Evolutionary conservation across 805 yeast species (phyloP), one percentile per base, ranked within the genome.

Genomic region (Wickerhamomyces queroliae): DNA sequence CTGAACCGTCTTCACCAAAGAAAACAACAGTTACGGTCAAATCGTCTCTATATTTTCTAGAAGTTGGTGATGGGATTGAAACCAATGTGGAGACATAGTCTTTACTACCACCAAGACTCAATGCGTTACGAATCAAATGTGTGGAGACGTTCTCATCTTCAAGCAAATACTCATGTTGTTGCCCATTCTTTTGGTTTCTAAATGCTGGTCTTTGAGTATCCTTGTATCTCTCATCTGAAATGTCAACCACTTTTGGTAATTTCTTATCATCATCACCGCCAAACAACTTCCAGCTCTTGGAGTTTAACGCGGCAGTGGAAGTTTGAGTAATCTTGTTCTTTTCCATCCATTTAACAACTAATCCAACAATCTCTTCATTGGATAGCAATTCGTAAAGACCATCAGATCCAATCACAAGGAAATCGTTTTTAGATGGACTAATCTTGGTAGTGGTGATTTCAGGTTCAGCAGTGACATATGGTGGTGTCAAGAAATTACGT

Each of bases 401-500:
- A 63, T 93, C 99, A 17, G 95, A 80, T 0, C 91, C 99, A 75
- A 93, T 69, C 24, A 93, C 95, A 58, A 93, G 64, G 53, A 93
- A 93, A 56, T 88, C 93, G 48, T 85, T 80, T 47, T 81, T 77
- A 17, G 72, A 67, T 1, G 89, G 83, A 37, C 72, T 72, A 36
- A 90, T 74, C 53, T 80, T 78, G 11, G 90, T 83, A 2, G 95
- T 80, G 3, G 96, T 83, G 20, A 90, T 72, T 22, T 84, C 95
- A 0, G 99, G 99, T 59, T 83, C 90, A 1, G 99, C 98, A 1
- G 99, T 93, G 27, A 93, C 97, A 59, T 93, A 93, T 0, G 99
- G 99, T 3, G 99, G 99, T 2, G 96, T 83, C 43, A 79, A 69
- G 44, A 87, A 71, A 49, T 78, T 75, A 38, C 76, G 75, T 24